phyloP scores from a whole-genome alignment of 768 basidiomycete genomes.

The Boletus subparvulus region DNA sequence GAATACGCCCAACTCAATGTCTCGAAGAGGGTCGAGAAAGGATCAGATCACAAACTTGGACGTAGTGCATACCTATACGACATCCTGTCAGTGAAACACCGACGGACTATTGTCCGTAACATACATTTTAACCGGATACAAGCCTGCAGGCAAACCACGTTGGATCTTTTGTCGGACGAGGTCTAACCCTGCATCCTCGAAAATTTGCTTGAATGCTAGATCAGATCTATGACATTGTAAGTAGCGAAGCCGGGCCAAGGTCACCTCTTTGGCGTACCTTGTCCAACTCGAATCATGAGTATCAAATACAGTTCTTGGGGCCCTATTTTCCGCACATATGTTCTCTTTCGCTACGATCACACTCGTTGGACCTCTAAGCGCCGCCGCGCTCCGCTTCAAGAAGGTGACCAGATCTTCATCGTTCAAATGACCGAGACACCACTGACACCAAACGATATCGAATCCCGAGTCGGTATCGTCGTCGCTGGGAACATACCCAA shows the following conservation, averaged over 20 bases:
- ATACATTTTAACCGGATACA: constrained; percentile 88
- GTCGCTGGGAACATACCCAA: constrained; percentile 62
- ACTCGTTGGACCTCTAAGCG: constrained; percentile 55
- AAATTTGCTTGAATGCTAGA: constrained; percentile 73
- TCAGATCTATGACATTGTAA: constrained; percentile 61
- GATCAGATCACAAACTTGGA: constrained; percentile 3
- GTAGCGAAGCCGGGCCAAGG: constrained; percentile 2
- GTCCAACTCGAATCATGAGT: constrained; percentile 88
- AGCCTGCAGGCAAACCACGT: constrained; percentile 73
- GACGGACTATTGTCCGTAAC: constrained; percentile 17
- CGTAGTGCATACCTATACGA: constrained; percentile 28
- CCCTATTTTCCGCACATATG: constrained; percentile 63
- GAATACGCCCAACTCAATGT: neutral
- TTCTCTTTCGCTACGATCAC: constrained; percentile 94
- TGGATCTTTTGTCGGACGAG: constrained; percentile 78
- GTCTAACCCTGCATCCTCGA: constrained; percentile 68
- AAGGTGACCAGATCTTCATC: constrained; percentile 78
- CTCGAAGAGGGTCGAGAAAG: neutral
- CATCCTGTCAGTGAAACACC: constrained; percentile 8
- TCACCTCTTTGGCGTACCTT: constrained; percentile 48
- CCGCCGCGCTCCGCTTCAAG: constrained; percentile 58
- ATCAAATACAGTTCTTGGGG: constrained; percentile 65
- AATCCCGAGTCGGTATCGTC: constrained; percentile 62
- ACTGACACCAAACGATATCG: constrained; percentile 95
- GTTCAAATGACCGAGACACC: constrained; percentile 89